phyloP scores from a whole-genome alignment of 2,329 filamentous ascomycete species.

The Aureobasidium sp. region DNA sequence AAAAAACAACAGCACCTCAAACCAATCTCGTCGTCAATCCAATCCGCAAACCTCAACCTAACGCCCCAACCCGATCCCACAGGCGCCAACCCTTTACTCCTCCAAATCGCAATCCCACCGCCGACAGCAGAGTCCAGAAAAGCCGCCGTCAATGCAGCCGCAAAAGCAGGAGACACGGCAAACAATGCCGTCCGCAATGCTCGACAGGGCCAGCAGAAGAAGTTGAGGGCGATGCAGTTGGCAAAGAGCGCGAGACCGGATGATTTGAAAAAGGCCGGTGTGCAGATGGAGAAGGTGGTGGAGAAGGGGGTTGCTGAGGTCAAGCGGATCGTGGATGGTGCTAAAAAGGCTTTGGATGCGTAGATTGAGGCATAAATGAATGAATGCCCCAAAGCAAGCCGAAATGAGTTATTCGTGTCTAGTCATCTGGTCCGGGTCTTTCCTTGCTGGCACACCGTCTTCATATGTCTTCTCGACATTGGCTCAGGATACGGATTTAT shows the following conservation, averaged over 20 bases:
- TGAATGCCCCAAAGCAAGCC: too few relatives aligned
- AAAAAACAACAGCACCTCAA: slow-evolving; percentile 51
- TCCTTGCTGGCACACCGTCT: too few relatives aligned
- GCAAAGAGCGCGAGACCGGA: slow-evolving; percentile 40
- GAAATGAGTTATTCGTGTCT: too few relatives aligned
- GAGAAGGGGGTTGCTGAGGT: slow-evolving; percentile 43
- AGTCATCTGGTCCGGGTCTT: too few relatives aligned
- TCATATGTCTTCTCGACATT: too few relatives aligned
- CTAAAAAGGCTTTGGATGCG: slow-evolving; percentile 40
- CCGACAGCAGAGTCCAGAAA: slow-evolving; percentile 51
- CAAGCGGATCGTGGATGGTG: slow-evolving; percentile 43
- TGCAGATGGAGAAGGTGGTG: slow-evolving; percentile 45
- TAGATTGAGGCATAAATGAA: not conserved
- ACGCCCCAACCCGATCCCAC: slow-evolving; percentile 45
- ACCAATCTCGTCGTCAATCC: slow-evolving; percentile 47
- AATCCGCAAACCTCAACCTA: slow-evolving; percentile 43
- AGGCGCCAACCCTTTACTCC: slow-evolving; percentile 42
- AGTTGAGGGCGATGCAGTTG: slow-evolving; percentile 38
- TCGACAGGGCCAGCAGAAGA: slow-evolving; percentile 44
- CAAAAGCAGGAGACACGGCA: slow-evolving; percentile 38
- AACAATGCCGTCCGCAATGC: slow-evolving; percentile 37
- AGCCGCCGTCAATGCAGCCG: slow-evolving; percentile 33
- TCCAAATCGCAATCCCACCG: slow-evolving; percentile 50
- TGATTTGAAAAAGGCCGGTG: slow-evolving; percentile 43
- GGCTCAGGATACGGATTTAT: too few relatives aligned